phyloP scores from a whole-genome alignment of 805 yeast genomes.

The Kazachstania martiniae region DNA sequence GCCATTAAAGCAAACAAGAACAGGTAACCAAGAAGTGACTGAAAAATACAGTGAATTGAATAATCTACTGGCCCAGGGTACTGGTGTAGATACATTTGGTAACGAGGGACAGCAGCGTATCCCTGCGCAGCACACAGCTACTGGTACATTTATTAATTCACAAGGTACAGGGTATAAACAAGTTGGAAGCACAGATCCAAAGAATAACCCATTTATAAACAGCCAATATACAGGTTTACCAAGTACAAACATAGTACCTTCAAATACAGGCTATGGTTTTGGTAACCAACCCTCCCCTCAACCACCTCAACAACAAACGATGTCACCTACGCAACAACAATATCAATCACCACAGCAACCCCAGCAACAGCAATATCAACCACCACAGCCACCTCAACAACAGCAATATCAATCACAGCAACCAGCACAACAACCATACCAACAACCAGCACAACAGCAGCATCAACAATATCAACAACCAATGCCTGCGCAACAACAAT shows the following conservation, averaged over 20 bases:
- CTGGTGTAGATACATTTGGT: slow-evolving; percentile 82
- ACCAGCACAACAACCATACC: slow-evolving; percentile 3
- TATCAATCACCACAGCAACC: slow-evolving; percentile 2
- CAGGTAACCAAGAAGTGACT: slow-evolving; percentile 46
- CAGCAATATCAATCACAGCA: slow-evolving; percentile 13
- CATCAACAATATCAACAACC: slow-evolving; percentile 1
- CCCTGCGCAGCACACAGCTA: slow-evolving; percentile 85
- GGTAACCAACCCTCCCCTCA: slow-evolving; percentile 47
- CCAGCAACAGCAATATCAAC: slow-evolving; percentile 2
- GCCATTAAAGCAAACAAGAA: slow-evolving; percentile 36
- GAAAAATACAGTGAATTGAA: slow-evolving; percentile 64
- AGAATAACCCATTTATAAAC: slow-evolving; percentile 35
- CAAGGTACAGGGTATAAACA: slow-evolving; percentile 75
- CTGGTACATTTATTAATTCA: slow-evolving; percentile 73
- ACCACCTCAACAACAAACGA: slow-evolving; percentile 1
- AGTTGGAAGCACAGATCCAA: slow-evolving; percentile 26
- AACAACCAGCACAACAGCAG: slow-evolving; percentile 1
- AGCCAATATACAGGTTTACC: slow-evolving; percentile 68
- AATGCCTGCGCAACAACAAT: slow-evolving; percentile 1
- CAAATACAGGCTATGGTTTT: slow-evolving; percentile 88
- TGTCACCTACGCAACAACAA: slow-evolving; percentile 1
- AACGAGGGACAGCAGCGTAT: slow-evolving; percentile 42
- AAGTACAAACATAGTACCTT: slow-evolving; percentile 55
- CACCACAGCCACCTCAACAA: slow-evolving; percentile 11
- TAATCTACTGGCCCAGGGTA: slow-evolving; percentile 69